Percentiles rank a stretch among this genome's conserved stretches.
These are phyloP conservation scores for Flaveria robusta DNA, from an alignment of 129 eudicot species.

Conservation along the genomic window DNA sequence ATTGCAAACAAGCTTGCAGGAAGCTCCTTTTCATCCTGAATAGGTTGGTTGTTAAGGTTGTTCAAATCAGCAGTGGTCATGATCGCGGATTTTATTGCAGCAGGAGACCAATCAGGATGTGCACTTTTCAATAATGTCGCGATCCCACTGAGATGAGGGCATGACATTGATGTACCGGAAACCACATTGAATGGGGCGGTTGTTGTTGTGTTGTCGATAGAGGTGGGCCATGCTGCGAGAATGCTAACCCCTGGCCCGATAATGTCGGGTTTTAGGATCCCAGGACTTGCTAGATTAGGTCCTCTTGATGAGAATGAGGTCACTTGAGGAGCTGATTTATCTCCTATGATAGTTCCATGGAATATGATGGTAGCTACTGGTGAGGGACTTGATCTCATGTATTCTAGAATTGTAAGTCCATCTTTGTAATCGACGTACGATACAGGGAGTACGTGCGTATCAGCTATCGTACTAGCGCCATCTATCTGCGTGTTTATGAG, in stretches of 20 bases:
- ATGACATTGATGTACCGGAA: slow-evolving; percentile 62
- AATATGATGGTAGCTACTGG: slow-evolving; percentile 55
- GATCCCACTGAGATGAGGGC: slow-evolving; percentile 64
- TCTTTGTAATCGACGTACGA: slow-evolving; percentile 49
- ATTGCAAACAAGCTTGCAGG: slow-evolving; percentile 45
- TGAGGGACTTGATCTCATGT: slow-evolving; percentile 50
- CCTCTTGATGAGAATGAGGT: slow-evolving; percentile 57
- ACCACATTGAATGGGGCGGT: slow-evolving; percentile 37
- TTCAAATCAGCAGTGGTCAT: slow-evolving; percentile 52
- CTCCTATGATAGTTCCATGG: slow-evolving; percentile 52
- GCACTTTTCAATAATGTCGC: slow-evolving; percentile 49
- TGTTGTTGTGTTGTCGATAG: slow-evolving; percentile 37
- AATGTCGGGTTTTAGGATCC: slow-evolving; percentile 58
- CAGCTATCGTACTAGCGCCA: slow-evolving; percentile 47
- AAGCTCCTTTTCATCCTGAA: slow-evolving; percentile 38
- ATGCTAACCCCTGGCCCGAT: slow-evolving; percentile 63
- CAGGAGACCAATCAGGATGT: slow-evolving; percentile 65
- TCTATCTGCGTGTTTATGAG: slow-evolving; percentile 39
- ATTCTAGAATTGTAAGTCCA: slow-evolving; percentile 39
- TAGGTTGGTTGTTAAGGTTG: slow-evolving; percentile 43
- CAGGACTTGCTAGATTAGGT: slow-evolving; percentile 47
- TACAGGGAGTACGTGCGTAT: slow-evolving; percentile 58
- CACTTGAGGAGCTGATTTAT: slow-evolving; percentile 44
- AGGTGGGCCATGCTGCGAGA: slow-evolving; percentile 58
- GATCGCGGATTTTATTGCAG: slow-evolving; percentile 55